Percentiles rank a stretch among this genome's conserved stretches.
Conservation (phyloP, 176 grass and related monocot species). For the Tillandsia fasciculata region DNA sequence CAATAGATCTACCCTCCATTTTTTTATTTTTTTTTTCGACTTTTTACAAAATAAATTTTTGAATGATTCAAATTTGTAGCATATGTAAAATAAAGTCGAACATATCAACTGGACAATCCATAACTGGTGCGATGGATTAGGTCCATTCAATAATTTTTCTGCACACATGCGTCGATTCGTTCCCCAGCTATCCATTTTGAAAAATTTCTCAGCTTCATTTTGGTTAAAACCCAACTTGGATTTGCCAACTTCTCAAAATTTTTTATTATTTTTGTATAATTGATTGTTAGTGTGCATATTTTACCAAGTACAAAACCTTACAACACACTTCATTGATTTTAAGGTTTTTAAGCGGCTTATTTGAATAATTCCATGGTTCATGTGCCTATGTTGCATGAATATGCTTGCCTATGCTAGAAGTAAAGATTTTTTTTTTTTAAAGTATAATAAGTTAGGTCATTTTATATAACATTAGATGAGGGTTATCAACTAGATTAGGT, state of each 20-base stretch:
- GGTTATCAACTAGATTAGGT: slow-evolving; percentile 26
- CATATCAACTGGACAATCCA: too few relatives aligned
- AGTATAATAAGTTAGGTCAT: neutral
- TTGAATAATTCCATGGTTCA: slow-evolving; percentile 7
- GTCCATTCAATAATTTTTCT: too few relatives aligned
- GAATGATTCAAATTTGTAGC: too few relatives aligned
- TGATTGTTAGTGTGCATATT: neutral
- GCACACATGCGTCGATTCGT: neutral
- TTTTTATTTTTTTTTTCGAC: too few relatives aligned
- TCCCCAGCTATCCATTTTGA: neutral
- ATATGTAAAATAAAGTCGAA: too few relatives aligned
- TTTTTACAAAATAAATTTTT: too few relatives aligned
- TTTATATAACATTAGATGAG: slow-evolving; percentile 8
- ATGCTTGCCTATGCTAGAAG: neutral
- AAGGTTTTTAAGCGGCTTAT: slow-evolving; percentile 14
- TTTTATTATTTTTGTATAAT: neutral
- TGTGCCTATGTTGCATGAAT: neutral
- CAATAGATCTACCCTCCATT: too few relatives aligned
- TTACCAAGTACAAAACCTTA: slow-evolving; percentile 15
- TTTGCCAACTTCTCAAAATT: slow-evolving; percentile 8
- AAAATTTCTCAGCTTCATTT: too few relatives aligned
- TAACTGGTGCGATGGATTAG: too few relatives aligned
- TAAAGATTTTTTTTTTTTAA: neutral
- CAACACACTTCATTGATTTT: slow-evolving; percentile 24
- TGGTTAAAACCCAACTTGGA: neutral